Evolutionary conservation across 2,329 filamentous ascomycete genomes (phyloP), one percentile per base, ranked within the genome.

Genomic region (Epichloe sylvatica): DNA sequence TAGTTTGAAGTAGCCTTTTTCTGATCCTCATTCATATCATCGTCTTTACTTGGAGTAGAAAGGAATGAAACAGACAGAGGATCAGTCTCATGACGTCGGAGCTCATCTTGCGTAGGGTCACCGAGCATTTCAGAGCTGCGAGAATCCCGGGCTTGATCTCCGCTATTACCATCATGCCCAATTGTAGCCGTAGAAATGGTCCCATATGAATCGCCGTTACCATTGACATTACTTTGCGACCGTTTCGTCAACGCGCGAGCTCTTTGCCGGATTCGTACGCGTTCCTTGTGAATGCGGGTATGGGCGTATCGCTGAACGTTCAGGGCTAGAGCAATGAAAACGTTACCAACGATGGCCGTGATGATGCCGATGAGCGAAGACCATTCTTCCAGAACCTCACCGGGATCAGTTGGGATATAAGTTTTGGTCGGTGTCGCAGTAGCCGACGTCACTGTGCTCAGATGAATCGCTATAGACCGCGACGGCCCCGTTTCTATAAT

Each of bases 241-340:
- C 70, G 71, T 56, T 74, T 77, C 58, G 75, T 60, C n/a, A 75
- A 72, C 46, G 74, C 70, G 55, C 70, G 76, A 9, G 76, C 73
- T 44, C 72, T 74, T 53, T 75, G 71, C 47, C 76, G 75, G 43
- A 75, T 70, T 53, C 77, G 75, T 43, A 76, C 73, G 57, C 76
- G 80, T 63, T 90, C 81, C 57, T 82, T 76, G 54, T 87, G 81
- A 53, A 98, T 76, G 50, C 84, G 79, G 51, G 92, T 87, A 63
- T 98, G 92, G 35, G 92, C 91, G 64, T 97, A 97, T 56, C 92
- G 81, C 67, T 98, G 92, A 46, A 94, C 91, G 63, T 98, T 98
- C 53, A 98, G 78, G 12, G 92, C 92, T 54, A 98, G 81, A 1
- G 91, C 94, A 56, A 98, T 97, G 48, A 98, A 76, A 35, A 96